Percentiles rank a stretch among this genome's conserved stretches.
Conservation (phyloP, 345 rosid genomes). For the Eutrema heterophyllum region DNA sequence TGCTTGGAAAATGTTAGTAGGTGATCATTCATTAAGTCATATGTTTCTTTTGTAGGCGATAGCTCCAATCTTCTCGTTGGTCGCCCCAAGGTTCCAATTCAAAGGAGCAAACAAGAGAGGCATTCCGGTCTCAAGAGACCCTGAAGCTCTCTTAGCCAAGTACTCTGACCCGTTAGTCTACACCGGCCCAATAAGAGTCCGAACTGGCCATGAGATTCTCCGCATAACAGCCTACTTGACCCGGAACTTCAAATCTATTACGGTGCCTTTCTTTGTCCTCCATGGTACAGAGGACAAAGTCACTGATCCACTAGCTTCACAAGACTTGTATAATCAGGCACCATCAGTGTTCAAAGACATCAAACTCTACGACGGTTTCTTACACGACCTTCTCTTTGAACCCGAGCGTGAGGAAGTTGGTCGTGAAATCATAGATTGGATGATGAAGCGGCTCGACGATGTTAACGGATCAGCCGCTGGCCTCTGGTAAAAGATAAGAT, state of each 20-base stretch:
- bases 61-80: conserved; percentile 84
- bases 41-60: conserved; percentile 51
- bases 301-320: conserved; percentile 90
- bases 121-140: conserved; percentile 92
- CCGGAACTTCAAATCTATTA: conserved; percentile 60
- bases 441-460: conserved; percentile 56
- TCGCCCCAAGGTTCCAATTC: conserved; percentile 80
- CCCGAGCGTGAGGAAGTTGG: conserved; percentile 86
- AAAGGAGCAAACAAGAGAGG: conserved; percentile 99
- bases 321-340: conserved; percentile 72
- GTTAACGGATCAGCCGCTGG: conserved; percentile 22
- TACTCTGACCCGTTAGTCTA: conserved; percentile 94
- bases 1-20: not conserved
- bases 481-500: conserved; percentile 18
- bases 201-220: conserved; percentile 92
- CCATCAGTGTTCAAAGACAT: conserved; percentile 78
- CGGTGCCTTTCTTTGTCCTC: conserved; percentile 82
- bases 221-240: conserved; percentile 73
- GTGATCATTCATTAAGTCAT: not conserved
- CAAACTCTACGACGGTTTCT: conserved; percentile 84
- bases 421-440: conserved; percentile 79
- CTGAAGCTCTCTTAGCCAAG: conserved; percentile 82
- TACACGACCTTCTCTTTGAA: conserved; percentile 93
- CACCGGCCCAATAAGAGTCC: conserved; percentile 94
- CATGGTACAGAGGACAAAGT: conserved; percentile 94